Evolutionary conservation across 208 protist species (phyloP).

Genomic region (Willaertia magna): DNA sequence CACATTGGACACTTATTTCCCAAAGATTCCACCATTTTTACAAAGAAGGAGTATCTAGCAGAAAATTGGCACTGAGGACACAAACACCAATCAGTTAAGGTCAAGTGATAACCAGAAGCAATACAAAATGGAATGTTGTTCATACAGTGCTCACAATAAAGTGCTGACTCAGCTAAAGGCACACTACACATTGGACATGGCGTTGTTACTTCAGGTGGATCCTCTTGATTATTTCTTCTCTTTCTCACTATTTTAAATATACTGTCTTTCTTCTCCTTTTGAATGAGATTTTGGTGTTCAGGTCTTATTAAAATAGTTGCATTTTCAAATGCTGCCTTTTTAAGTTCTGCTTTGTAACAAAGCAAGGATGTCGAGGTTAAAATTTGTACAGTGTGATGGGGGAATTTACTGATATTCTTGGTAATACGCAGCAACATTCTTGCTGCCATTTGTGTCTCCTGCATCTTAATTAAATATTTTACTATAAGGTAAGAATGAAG

Average conservation of each 20-base stretch:
- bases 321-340: constrained; percentile 81
- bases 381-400: constrained; percentile 78
- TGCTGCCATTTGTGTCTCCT: constrained; percentile 69
- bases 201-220: constrained; percentile 41
- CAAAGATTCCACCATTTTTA: constrained; percentile 36
- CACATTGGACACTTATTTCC: not conserved
- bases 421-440: constrained; percentile 86
- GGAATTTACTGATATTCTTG: constrained; percentile 83
- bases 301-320: constrained; percentile 83
- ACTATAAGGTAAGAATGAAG: constrained; percentile 91
- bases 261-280: constrained; percentile 79
- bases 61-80: constrained; percentile 79
- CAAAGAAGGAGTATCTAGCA: constrained; percentile 52
- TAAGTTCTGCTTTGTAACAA: constrained; percentile 67
- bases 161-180: constrained; percentile 59
- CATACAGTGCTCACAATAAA: constrained; percentile 81
- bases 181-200: constrained; percentile 81
- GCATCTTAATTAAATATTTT: constrained; percentile 74
- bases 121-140: constrained; percentile 87
- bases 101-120: constrained; percentile 60
- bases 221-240: constrained; percentile 20
- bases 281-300: constrained; percentile 74
- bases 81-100: constrained; percentile 60
- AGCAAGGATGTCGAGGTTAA: constrained; percentile 85
- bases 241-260: constrained; percentile 85